phyloP scores from a whole-genome alignment of 139 green algal species.

The Zygnema circumcarinatum region DNA sequence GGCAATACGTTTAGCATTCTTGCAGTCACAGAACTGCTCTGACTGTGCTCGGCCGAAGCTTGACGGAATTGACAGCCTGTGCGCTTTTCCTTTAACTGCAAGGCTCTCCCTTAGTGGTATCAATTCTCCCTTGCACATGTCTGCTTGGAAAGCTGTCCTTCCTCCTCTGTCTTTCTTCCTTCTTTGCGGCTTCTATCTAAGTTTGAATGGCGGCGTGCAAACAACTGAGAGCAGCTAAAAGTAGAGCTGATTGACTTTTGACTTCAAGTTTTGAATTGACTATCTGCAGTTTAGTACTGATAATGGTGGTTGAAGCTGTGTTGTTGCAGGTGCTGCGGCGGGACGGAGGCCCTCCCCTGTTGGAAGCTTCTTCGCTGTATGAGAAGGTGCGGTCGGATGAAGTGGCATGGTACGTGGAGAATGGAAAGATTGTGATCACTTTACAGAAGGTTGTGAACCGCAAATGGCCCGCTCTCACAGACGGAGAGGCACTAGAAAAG shows the following conservation, averaged over 20 bases:
- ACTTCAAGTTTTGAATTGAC: neutral
- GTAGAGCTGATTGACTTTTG: neutral
- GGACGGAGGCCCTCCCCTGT: conserved; percentile 1
- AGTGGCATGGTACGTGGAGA: conserved; percentile 47
- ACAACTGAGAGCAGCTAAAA: neutral
- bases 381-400: conserved; percentile 34
- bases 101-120: no score
- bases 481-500: conserved; percentile 49
- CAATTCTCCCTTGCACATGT: no score
- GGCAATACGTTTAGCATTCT: no score
- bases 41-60: no score
- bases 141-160: no score
- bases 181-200: no score
- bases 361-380: conserved; percentile 36
- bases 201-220: neutral
- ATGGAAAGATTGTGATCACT: conserved; percentile 32
- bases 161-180: no score
- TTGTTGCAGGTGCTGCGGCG: neutral
- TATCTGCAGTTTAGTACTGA: neutral
- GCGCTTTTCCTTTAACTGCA: no score
- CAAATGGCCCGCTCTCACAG: conserved; percentile 42
- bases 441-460: conserved; percentile 17
- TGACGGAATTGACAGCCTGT: no score
- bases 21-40: no score
- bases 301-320: neutral